These are phyloP conservation scores for Pseudogymnoascus sp. DNA, from an alignment of 2,329 filamentous ascomycete species.

Conservation along the genomic window DNA sequence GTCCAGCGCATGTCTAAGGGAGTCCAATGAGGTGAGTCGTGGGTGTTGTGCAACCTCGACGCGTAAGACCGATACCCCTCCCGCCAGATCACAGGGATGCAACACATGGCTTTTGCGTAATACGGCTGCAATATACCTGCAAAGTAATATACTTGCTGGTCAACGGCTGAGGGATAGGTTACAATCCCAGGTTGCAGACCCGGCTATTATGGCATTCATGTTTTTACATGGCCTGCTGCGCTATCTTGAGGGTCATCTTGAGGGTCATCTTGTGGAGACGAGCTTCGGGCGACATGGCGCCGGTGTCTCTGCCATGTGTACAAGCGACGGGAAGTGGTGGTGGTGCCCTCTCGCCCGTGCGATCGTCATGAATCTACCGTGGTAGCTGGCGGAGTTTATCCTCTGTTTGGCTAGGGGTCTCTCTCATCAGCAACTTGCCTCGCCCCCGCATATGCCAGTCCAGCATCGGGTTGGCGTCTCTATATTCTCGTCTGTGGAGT, in stretches of 20 bases:
- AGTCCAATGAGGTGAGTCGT: neutral
- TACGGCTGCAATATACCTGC: neutral
- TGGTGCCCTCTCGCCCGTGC: neutral
- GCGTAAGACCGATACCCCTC: neutral
- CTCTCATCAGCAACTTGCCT: neutral
- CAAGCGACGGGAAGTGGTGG: neutral
- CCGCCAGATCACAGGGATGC: conserved; percentile 1
- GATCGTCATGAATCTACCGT: neutral
- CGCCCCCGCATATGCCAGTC: neutral
- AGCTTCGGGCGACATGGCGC: neutral
- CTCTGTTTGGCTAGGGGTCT: neutral
- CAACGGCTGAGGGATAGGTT: neutral
- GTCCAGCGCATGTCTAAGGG: neutral
- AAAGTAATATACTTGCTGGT: neutral
- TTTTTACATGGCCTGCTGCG: neutral
- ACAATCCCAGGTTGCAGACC: neutral
- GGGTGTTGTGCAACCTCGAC: neutral
- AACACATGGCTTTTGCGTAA: conserved; percentile 7
- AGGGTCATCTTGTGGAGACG: neutral
- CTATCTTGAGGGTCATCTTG: neutral
- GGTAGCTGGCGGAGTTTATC: neutral
- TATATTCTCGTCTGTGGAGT: neutral
- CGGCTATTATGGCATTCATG: neutral
- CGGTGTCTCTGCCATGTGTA: neutral
- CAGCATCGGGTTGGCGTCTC: neutral